These are phyloP conservation scores for Neurospora sp. DNA, from an alignment of 495 filamentous ascomycete species.

Conservation along the genomic window DNA sequence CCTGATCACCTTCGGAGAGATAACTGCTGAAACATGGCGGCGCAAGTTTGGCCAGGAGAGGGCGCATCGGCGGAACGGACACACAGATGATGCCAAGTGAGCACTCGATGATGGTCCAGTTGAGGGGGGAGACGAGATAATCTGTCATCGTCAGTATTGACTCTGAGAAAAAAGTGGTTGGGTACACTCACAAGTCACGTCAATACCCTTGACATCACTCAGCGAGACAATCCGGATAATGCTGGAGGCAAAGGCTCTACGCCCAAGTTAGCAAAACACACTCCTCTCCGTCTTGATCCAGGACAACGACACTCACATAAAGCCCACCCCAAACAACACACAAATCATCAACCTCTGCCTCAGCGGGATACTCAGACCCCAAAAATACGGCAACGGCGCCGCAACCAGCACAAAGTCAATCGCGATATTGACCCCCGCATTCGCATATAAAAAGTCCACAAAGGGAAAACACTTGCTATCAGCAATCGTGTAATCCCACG, in stretches of 20 bases:
- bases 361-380: conserved; percentile 23
- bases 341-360: conserved; percentile 16
- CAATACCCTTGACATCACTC: conserved; percentile 10
- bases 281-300: too few species aligned
- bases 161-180: background rate
- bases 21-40: conserved; percentile 5
- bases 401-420: conserved; percentile 37
- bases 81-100: conserved; percentile 22
- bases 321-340: conserved; percentile 16
- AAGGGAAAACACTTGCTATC: conserved; percentile 32
- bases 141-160: conserved; percentile 6
- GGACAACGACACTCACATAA: conserved; percentile 12
- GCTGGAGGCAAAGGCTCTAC: conserved; percentile 12
- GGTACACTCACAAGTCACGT: conserved; percentile 13
- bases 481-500: conserved; percentile 29
- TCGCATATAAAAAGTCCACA: conserved; percentile 33
- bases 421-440: conserved; percentile 32
- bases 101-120: conserved; percentile 24
- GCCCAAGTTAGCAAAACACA: too few species aligned
- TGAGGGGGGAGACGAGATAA: conserved; percentile 15
- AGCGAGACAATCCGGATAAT: conserved; percentile 14
- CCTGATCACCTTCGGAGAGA: background rate
- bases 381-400: conserved; percentile 34
- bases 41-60: conserved; percentile 11
- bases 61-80: conserved; percentile 18